Percentiles rank a stretch among this genome's conserved stretches.
Evolutionary conservation across 1,139 yeast genomes (phyloP).

Genomic region (Candida freyschussii): DNA sequence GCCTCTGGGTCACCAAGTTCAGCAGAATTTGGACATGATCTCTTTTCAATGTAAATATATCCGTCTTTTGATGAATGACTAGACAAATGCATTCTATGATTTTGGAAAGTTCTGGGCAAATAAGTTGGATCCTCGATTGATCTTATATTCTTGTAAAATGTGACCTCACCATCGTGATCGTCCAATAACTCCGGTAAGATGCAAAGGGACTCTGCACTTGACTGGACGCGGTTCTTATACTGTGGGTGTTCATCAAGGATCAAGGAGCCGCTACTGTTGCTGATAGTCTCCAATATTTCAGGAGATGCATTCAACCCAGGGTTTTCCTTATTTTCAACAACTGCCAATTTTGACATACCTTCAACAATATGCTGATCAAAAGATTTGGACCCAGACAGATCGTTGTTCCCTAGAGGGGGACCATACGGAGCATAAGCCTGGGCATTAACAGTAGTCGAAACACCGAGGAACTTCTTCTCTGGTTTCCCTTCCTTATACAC

Average conservation of each 20-base stretch:
- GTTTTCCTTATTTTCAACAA: too few relatives aligned
- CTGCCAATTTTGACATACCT: conserved; percentile 2
- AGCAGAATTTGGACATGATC: conserved; percentile 9
- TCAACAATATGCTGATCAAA: too few relatives aligned
- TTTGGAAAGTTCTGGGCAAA: conserved; percentile 22
- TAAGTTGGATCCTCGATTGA: conserved; percentile 12
- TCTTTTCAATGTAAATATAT: conserved; percentile 13
- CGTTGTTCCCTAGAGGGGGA: too few relatives aligned
- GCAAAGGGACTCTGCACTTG: conserved; percentile 5
- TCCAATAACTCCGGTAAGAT: conserved; percentile 8
- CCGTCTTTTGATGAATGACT: conserved; percentile 6
- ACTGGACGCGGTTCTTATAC: conserved; percentile 4
- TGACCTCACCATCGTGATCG: conserved; percentile 12
- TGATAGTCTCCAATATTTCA: neutral
- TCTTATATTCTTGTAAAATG: conserved; percentile 11
- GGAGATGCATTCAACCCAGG: neutral
- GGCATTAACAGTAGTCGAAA: too few relatives aligned
- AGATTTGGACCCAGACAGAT: too few relatives aligned
- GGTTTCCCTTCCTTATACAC: too few relatives aligned
- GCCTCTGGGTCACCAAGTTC: conserved; percentile 1
- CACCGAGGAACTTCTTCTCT: too few relatives aligned
- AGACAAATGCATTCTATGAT: conserved; percentile 12
- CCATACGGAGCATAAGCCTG: too few relatives aligned
- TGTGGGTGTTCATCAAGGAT: conserved; percentile 15
- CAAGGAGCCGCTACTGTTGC: conserved; percentile 3